A percentile compares a stretch with the other conserved stretches of the same genome.
Conservation (phyloP, 1,139 yeast genomes). For the Diutina mesorugosa region DNA sequence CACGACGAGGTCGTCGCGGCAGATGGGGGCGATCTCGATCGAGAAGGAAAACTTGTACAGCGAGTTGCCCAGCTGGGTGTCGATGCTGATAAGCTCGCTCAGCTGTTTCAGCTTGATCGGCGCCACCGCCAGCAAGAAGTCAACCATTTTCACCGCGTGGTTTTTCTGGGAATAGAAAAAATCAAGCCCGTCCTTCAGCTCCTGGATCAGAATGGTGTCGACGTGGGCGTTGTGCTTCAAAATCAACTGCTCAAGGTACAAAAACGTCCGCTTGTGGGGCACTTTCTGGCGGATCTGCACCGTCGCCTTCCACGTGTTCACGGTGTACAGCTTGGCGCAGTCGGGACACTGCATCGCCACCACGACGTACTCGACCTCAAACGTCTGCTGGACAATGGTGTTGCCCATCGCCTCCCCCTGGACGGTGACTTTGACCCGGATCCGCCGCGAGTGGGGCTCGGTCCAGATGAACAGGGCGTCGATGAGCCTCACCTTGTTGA, state of each 20-base stretch:
- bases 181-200: slow-evolving; percentile 88
- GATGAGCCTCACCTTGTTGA: slow-evolving; percentile 74
- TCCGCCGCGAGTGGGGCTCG: slow-evolving; percentile 95
- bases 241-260: slow-evolving; percentile 88
- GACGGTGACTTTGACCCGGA: slow-evolving; percentile 79
- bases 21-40: slow-evolving; percentile 91
- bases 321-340: slow-evolving; percentile 93
- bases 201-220: slow-evolving; percentile 88
- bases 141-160: slow-evolving; percentile 90
- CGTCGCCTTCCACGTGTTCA: slow-evolving; percentile 95
- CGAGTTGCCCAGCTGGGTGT: slow-evolving; percentile 83
- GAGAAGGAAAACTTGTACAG: slow-evolving; percentile 86
- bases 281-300: slow-evolving; percentile 98
- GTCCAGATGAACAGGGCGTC: slow-evolving; percentile 98
- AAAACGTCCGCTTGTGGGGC: slow-evolving; percentile 89
- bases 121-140: slow-evolving; percentile 73
- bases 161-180: slow-evolving; percentile 81
- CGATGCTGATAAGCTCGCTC: slow-evolving; percentile 84
- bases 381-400: slow-evolving; percentile 87
- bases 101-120: slow-evolving; percentile 83
- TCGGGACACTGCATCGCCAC: slow-evolving; percentile 97
- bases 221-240: slow-evolving; percentile 88
- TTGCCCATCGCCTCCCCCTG: slow-evolving; percentile 95
- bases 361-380: slow-evolving; percentile 90
- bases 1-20: slow-evolving; percentile 91